phyloP scores from a whole-genome alignment of 2,329 filamentous ascomycete species.

The Colletotrichum karsti region DNA sequence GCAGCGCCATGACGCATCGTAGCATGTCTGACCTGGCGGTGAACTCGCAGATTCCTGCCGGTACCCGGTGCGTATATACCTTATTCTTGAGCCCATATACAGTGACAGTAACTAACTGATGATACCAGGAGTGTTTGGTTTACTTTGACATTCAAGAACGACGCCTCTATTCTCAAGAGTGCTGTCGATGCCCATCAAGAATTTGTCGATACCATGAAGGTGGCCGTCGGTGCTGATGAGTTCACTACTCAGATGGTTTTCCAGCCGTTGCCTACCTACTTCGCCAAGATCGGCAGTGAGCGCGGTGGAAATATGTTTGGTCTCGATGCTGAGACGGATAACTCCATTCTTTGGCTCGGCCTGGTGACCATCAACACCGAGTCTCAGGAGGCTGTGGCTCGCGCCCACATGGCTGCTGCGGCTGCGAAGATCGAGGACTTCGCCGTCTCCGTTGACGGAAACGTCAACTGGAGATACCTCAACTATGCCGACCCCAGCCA shows the following conservation, averaged over 20 bases:
- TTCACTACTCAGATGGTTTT: slow-evolving; percentile 38
- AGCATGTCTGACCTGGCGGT: neutral
- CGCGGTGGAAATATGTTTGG: slow-evolving; percentile 52
- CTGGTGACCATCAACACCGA: slow-evolving; percentile 5
- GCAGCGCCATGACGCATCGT: neutral
- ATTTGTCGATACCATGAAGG: slow-evolving; percentile 27
- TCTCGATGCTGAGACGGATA: slow-evolving; percentile 32
- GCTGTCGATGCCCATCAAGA: slow-evolving; percentile 35
- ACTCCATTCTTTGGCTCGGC: neutral
- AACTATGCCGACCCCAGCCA: slow-evolving; percentile 51
- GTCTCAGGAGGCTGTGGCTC: neutral
- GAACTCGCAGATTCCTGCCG: neutral
- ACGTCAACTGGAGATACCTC: slow-evolving; percentile 52
- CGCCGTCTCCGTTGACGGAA: slow-evolving; percentile 10
- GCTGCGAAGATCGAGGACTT: slow-evolving; percentile 17
- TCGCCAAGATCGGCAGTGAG: slow-evolving; percentile 38
- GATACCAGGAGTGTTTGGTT: slow-evolving; percentile 35
- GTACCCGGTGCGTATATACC: neutral
- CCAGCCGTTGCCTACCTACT: slow-evolving; percentile 47
- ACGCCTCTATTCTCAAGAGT: slow-evolving; percentile 34
- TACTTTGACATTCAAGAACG: slow-evolving; percentile 21
- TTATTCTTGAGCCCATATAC: fast-evolving
- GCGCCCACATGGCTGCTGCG: neutral
- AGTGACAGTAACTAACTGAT: slow-evolving; percentile 23
- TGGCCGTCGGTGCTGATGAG: slow-evolving; percentile 12